Evolutionary conservation across 31 red algal genomes (phyloP).

Genomic region (Bonnemaisonia californica): DNA sequence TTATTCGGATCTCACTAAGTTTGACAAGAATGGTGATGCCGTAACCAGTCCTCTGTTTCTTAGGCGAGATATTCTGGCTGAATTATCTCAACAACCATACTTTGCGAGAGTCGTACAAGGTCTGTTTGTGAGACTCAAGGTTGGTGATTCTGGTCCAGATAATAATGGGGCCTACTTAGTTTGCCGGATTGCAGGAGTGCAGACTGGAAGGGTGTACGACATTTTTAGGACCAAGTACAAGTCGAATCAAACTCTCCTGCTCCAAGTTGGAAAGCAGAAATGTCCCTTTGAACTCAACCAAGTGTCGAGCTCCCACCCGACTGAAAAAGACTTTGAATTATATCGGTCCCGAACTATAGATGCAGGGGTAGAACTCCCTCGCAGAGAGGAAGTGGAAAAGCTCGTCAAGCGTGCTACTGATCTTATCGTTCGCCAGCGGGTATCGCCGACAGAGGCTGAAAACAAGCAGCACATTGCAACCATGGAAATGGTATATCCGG

Average conservation of each 20-base stretch:
- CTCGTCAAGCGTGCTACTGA: slow-evolving; percentile 27
- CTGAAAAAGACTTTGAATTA: slow-evolving; percentile 55
- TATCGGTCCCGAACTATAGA: slow-evolving; percentile 36
- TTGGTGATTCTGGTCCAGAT: neutral
- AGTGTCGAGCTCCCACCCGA: slow-evolving; percentile 40
- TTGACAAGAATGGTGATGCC: slow-evolving; percentile 4
- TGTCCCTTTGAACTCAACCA: slow-evolving; percentile 44
- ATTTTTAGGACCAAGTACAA: slow-evolving; percentile 6
- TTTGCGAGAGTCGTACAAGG: slow-evolving; percentile 54
- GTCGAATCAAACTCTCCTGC: slow-evolving; percentile 43
- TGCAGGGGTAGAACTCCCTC: slow-evolving; percentile 36
- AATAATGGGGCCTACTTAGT: slow-evolving; percentile 45
- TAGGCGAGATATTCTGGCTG: slow-evolving; percentile 48
- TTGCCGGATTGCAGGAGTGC: slow-evolving; percentile 56
- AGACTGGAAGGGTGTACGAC: slow-evolving; percentile 54
- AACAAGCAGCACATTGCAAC: slow-evolving; percentile 65
- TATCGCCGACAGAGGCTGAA: slow-evolving; percentile 57
- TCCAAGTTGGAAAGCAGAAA: slow-evolving; percentile 46
- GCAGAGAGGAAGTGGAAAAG: slow-evolving; percentile 65
- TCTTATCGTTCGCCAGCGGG: slow-evolving; percentile 1
- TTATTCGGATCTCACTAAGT: slow-evolving; percentile 45
- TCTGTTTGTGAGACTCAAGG: slow-evolving; percentile 55
- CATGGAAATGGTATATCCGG: slow-evolving; percentile 69
- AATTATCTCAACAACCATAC: slow-evolving; percentile 58
- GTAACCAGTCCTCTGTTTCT: slow-evolving; percentile 49